Base-by-base conservation (phyloP, 2,329 filamentous ascomycete species). In the Alternaria arbusti region DNA sequence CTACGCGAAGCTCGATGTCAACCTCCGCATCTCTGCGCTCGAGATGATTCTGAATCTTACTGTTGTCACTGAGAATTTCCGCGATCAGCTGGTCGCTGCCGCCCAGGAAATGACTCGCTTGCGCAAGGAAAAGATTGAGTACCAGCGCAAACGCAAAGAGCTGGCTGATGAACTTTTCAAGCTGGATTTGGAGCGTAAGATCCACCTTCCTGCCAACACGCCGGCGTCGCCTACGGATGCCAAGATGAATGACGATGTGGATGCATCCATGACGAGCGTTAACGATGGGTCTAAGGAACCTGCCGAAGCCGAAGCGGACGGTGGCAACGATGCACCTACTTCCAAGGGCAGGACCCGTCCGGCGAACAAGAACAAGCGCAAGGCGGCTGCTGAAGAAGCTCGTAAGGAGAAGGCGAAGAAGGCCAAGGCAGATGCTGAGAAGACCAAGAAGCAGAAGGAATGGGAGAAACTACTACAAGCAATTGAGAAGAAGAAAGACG, bases 91-190 rank as follows among this genome's bases (percentile, higher is more conserved):
- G 85, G 93, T 97, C 70, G 91, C 95, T 66, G 97, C 94, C 81
- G 93, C 91, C 68, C 92, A 95, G 75, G 92, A 93, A 57, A 97
- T 98, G 94, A 99, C 96, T 2, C 89, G 90, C 58, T 93, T 96
- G 75, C 90, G 96, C 54, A 99, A 99, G 80, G 92, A 96, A 77
- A 97, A 97, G 83, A 97, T 97, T 65, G 93, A 97, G 69, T 91
- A 89, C 81, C 95, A 98, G 81, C 88, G 94, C 68, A 88, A 91
- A 70, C 89, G 91, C 67, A 91, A 90, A 78, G 81, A 83, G 69
- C 80, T 84, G 84, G 82, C 90, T 36, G 90, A 94, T 78, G 90
- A 94, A 57, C 82, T 95, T 25, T 89, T 89, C 66, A 82, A 84
- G 25, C 83, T 94, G 2, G 90, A 93, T 67, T 90, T 93, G 57